Conservation (phyloP, 805 yeast species). For the Myxozyma vanderwaltii region DNA sequence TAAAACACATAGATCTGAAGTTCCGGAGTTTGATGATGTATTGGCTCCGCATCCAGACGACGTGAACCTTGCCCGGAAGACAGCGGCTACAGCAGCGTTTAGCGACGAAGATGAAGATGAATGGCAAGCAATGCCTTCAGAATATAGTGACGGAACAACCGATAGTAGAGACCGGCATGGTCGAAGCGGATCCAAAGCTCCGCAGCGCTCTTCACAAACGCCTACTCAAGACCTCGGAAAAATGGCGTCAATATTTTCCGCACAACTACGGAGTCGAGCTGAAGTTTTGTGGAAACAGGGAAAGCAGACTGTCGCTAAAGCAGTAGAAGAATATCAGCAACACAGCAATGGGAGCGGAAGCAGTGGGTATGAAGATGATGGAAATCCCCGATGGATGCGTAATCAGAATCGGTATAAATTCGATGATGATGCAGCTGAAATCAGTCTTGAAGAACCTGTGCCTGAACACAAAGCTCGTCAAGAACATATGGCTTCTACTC, state of each 20-base stretch:
- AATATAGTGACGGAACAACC: conserved; percentile 12
- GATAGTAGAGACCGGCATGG: neutral
- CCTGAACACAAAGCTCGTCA: conserved; percentile 4
- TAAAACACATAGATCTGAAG: neutral
- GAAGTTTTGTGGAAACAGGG: conserved; percentile 61
- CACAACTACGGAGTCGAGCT: conserved; percentile 61
- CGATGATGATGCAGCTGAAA: conserved; percentile 19
- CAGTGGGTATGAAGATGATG: conserved; percentile 6
- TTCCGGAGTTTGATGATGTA: neutral
- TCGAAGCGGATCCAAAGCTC: neutral
- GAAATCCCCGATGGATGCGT: conserved; percentile 31
- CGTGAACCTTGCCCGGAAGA: neutral
- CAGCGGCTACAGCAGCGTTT: neutral
- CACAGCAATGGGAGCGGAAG: conserved; percentile 3
- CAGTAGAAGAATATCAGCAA: conserved; percentile 55
- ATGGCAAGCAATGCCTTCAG: conserved; percentile 31
- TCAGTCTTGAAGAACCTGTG: conserved; percentile 15
- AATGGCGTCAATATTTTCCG: conserved; percentile 50
- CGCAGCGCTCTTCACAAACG: conserved; percentile 8
- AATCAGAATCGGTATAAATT: conserved; percentile 17
- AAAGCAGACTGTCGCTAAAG: conserved; percentile 60
- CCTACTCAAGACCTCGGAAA: conserved; percentile 32
- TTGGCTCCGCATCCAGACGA: conserved; percentile 17
- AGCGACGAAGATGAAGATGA: conserved; percentile 14
- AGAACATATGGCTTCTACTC: conserved; percentile 7